These are phyloP conservation scores for Candida xiaguanensis DNA, from an alignment of 805 yeast genomes.

Conservation along the genomic window DNA sequence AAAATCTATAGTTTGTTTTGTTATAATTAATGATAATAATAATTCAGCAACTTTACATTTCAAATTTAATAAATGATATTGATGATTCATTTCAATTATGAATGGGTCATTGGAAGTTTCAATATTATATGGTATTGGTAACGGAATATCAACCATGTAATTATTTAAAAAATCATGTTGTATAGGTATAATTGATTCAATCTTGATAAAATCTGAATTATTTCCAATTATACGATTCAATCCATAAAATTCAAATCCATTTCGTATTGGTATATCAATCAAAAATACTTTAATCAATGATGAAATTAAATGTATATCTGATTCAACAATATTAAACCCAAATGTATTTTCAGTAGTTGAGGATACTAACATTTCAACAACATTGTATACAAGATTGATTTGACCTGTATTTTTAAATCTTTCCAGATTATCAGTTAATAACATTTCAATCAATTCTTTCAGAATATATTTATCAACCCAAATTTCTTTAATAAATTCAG, in stretches of 20 bases:
- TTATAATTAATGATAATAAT: conserved; percentile 43
- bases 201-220: conserved; percentile 38
- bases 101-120: conserved; percentile 8
- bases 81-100: conserved; percentile 28
- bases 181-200: conserved; percentile 42
- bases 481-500: conserved; percentile 14
- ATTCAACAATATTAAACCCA: conserved; percentile 16
- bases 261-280: conserved; percentile 38
- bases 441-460: conserved; percentile 29
- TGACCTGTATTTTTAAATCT: conserved; percentile 36
- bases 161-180: conserved; percentile 19
- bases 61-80: conserved; percentile 39
- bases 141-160: conserved; percentile 21
- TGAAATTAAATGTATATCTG: conserved; percentile 17
- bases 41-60: conserved; percentile 45
- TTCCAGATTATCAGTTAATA: conserved; percentile 50
- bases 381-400: conserved; percentile 46
- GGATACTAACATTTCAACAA: conserved; percentile 50
- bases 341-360: conserved; percentile 34
- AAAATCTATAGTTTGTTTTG: conserved; percentile 20
- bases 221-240: conserved; percentile 53
- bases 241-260: conserved; percentile 48
- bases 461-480: conserved; percentile 29
- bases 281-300: conserved; percentile 34
- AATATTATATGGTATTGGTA: conserved; percentile 24